phyloP scores from a whole-genome alignment of 768 basidiomycete genomes.

The Cubamyces lactineus region DNA sequence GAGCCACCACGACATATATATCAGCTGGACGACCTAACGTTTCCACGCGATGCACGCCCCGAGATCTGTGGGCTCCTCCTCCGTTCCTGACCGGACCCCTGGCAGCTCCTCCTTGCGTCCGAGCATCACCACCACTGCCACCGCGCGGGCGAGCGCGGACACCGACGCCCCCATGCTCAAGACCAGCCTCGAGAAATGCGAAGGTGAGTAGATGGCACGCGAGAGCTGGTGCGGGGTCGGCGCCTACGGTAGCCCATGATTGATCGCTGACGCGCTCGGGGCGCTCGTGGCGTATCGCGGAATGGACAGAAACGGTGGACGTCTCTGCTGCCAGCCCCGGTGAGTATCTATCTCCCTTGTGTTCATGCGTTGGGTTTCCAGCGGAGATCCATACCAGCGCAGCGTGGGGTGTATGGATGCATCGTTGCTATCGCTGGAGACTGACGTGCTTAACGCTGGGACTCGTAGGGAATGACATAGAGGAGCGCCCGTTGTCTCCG shows the following conservation, averaged over 20 bases:
- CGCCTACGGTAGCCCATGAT: neutral
- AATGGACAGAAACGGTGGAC: no score
- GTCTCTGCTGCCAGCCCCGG: no score
- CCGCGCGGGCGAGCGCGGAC: neutral
- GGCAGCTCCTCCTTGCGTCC: neutral
- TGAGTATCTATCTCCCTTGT: no score
- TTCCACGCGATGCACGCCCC: slow-evolving; percentile 1
- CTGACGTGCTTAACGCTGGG: neutral
- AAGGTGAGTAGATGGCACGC: neutral
- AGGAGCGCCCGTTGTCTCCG: slow-evolving; percentile 2
- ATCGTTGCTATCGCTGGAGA: no score
- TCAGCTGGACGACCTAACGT: neutral
- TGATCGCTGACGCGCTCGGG: neutral
- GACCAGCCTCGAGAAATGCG: slow-evolving; percentile 6
- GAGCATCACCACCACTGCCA: neutral
- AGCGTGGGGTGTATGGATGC: no score
- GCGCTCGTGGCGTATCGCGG: no score
- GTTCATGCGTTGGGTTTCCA: no score
- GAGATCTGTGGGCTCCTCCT: neutral
- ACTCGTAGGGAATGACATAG: slow-evolving; percentile 1
- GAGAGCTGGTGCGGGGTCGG: no score
- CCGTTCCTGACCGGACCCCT: neutral
- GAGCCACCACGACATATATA: slow-evolving; percentile 11
- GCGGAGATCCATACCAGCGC: no score
- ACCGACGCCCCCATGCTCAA: slow-evolving; percentile 14